A percentile compares a stretch with the other conserved stretches of the same genome.
These are phyloP conservation scores for Vitis labrusca DNA, from an alignment of 164 flowering plant species.

Conservation along the genomic window DNA sequence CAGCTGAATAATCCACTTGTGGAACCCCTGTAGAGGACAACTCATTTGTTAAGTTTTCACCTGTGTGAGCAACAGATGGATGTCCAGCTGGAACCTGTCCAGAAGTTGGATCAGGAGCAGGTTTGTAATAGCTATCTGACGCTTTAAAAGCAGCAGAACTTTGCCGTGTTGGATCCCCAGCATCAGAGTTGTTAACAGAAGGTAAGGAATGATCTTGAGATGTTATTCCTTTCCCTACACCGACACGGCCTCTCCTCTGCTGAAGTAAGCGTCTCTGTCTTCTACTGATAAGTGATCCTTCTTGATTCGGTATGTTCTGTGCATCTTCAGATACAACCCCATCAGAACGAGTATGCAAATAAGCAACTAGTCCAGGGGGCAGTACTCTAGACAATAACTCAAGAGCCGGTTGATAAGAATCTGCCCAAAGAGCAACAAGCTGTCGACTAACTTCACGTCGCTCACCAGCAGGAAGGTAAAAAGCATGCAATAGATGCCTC, in stretches of 20 bases:
- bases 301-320: slow-evolving; percentile 32
- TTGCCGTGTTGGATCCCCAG: slow-evolving; percentile 43
- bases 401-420: slow-evolving; percentile 96
- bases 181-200: slow-evolving; percentile 46
- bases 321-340: slow-evolving; percentile 57
- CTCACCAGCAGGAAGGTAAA: slow-evolving; percentile 90
- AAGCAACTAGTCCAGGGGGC: slow-evolving; percentile 99
- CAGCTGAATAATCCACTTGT: slow-evolving; percentile 35
- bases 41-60: slow-evolving; percentile 42
- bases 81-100: slow-evolving; percentile 42
- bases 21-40: slow-evolving; percentile 33
- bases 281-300: slow-evolving; percentile 57
- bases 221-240: slow-evolving; percentile 42
- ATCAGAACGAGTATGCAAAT: slow-evolving; percentile 82
- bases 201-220: slow-evolving; percentile 50
- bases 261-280: slow-evolving; percentile 84
- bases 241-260: slow-evolving; percentile 61
- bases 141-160: slow-evolving; percentile 32
- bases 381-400: slow-evolving; percentile 87
- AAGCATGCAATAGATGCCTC: slow-evolving; percentile 87
- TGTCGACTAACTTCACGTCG: slow-evolving; percentile 97
- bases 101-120: slow-evolving; percentile 33
- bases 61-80: slow-evolving; percentile 29
- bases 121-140: slow-evolving; percentile 36
- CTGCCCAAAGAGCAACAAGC: slow-evolving; percentile 99